These are phyloP conservation scores for Dispira simplex DNA, from an alignment of 192 early-diverging fungal species.

Conservation along the genomic window DNA sequence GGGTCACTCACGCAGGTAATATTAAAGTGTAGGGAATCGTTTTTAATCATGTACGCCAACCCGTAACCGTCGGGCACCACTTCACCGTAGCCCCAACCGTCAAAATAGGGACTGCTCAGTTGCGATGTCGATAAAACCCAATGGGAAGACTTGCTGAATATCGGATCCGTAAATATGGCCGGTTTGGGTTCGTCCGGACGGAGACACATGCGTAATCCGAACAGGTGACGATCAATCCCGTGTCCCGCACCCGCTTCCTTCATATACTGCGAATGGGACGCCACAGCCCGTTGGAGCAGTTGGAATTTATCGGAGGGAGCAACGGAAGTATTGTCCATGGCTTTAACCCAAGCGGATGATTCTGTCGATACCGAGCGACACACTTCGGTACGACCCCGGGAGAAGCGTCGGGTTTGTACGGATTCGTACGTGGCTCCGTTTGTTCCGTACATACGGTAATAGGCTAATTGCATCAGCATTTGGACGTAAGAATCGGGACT, in stretches of 20 bases:
- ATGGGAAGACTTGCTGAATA: slow-evolving; percentile 61
- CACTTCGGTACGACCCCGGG: slow-evolving; percentile 89
- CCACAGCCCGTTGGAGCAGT: slow-evolving; percentile 59
- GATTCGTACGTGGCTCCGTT: slow-evolving; percentile 82
- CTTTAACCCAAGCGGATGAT: slow-evolving; percentile 63
- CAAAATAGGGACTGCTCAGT: slow-evolving; percentile 80
- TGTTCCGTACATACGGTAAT: slow-evolving; percentile 75
- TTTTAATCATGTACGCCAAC: slow-evolving; percentile 88
- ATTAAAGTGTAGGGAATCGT: slow-evolving; percentile 74
- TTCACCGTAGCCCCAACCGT: slow-evolving; percentile 83
- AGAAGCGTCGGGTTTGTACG: slow-evolving; percentile 83
- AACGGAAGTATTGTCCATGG: slow-evolving; percentile 55
- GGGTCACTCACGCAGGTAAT: slow-evolving; percentile 55
- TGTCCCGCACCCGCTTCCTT: slow-evolving; percentile 56
- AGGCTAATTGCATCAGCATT: slow-evolving; percentile 94
- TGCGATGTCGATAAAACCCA: slow-evolving; percentile 92
- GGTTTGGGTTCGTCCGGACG: slow-evolving; percentile 64
- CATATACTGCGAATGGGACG: slow-evolving; percentile 68
- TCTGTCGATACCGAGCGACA: slow-evolving; percentile 68
- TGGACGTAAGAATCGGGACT: slow-evolving; percentile 71
- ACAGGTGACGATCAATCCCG: slow-evolving; percentile 86
- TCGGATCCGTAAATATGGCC: slow-evolving; percentile 70
- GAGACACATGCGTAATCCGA: slow-evolving; percentile 70
- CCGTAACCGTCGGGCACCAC: slow-evolving; percentile 86
- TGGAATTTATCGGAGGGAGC: slow-evolving; percentile 37